Evolutionary conservation across 768 basidiomycete genomes (phyloP), one percentile per base, ranked within the genome.

Genomic region (Suillus discolor): DNA sequence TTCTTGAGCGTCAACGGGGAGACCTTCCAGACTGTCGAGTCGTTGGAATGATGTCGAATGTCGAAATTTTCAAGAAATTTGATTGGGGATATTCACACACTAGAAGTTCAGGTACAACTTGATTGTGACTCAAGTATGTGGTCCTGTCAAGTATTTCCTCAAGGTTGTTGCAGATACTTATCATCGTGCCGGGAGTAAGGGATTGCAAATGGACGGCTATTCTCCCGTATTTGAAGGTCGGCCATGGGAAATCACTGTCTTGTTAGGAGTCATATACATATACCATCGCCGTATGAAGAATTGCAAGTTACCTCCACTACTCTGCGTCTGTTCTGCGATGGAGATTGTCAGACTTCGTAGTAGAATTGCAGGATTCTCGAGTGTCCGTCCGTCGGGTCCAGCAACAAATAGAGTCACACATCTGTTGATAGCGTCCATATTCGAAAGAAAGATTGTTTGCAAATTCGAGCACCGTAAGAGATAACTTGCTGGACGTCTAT

Each of bases 1-100:
- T 65, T 66, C 53, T 61, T 39, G 41, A 64, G 64, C 62, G 66
- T 61, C 62, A 65, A 66, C 20, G 20, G 11, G 54, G 54, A 55
- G n/a, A n/a, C 34, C 20, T 36, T n/a, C 34, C 54, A 36, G 54
- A 55, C 36, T n/a, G 28, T 34, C 20, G 9, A 54, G 28, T 18
- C 15, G 15, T 23, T 36, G 4, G n/a, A 23, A 23, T 57, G 15
- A 39, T 59, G 57, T 59, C 25, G 38, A 38, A 39, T 39, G 20
- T 34, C 54, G 13, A 34, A 54, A 6, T 25, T 16, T 59, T 23
- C 11, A 41, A 41, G 4, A 60, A 60, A 60, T 20, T 42, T 18
- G 15, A 16, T 23, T 13, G 13, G 15, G 38, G 9, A 39, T 59
- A 20, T 60, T 31, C 25, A 28, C 59, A 16, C 39, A 42, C 41